A percentile compares a stretch with the other conserved stretches of the same genome.
Conservation (phyloP, 2,329 filamentous ascomycete genomes). For the Trichoderma lentiforme region DNA sequence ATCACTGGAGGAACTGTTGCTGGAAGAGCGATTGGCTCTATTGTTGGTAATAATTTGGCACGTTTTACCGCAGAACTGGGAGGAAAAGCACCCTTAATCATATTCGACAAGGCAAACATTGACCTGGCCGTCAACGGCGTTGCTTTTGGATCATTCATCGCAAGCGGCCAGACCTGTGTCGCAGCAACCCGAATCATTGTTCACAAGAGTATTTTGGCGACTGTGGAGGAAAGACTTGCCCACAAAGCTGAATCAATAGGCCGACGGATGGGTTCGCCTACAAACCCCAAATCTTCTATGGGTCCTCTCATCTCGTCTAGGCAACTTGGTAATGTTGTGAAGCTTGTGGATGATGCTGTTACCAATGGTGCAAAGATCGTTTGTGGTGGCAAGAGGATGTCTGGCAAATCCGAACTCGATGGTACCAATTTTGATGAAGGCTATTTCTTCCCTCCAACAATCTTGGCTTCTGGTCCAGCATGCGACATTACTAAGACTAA, state of each 20-base stretch:
- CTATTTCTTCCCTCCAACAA: conserved; percentile 79
- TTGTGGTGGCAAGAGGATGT: conserved; percentile 48
- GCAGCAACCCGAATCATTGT: conserved; percentile 74
- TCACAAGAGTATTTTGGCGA: conserved; percentile 62
- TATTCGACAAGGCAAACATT: conserved; percentile 63
- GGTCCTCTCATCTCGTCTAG: conserved; percentile 59
- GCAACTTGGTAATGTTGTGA: conserved; percentile 65
- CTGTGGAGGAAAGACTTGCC: conserved; percentile 62
- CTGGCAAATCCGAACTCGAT: conserved; percentile 47
- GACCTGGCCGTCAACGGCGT: conserved; percentile 67
- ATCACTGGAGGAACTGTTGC: conserved; percentile 74
- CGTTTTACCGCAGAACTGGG: conserved; percentile 69
- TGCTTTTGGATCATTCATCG: conserved; percentile 56
- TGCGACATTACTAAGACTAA: conserved; percentile 63
- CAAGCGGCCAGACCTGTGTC: conserved; percentile 58
- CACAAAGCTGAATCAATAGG: conserved; percentile 57
- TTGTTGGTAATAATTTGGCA: conserved; percentile 64
- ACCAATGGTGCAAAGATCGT: conserved; percentile 40
- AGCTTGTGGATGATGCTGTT: conserved; percentile 62
- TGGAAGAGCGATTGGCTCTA: conserved; percentile 63
- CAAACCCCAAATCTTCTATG: conserved; percentile 58
- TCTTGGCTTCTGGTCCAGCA: conserved; percentile 54
- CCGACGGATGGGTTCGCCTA: conserved; percentile 54
- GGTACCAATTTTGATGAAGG: conserved; percentile 50
- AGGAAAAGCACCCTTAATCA: conserved; percentile 66